Evolutionary conservation across 805 yeast genomes (phyloP), one percentile per base, ranked within the genome.

Genomic region (Nematodospora valgi): DNA sequence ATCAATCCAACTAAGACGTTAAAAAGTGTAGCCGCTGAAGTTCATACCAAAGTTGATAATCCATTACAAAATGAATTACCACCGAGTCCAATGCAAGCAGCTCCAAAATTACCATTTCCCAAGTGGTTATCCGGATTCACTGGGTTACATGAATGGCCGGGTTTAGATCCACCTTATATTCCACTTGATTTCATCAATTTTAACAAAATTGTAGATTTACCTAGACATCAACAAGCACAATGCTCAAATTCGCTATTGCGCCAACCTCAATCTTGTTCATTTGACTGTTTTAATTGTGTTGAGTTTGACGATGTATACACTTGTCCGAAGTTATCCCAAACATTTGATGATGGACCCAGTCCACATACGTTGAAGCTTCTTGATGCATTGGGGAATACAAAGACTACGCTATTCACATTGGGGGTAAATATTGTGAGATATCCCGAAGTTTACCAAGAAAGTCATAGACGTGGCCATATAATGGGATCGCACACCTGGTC

Each of bases 261-360:
- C 22, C 20, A 23, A 19, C 20, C 30, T 5, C 30, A 42, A 12
- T 44, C 47, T 7, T 89, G 97, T 51, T 82, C 95, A 0, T 89
- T 86, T 61, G 96, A 88, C 56, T 89, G 97, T 55, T 74, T 70
- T 55, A 76, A 80, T 43, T 89, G 96, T 61, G 76, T 80, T 18
- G 76, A 79, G 16, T 72, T 63, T 23, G 93, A 84, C 57, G 98
- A 89, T 52, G 78, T 84, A 4, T 72, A 65, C 47, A 76, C 91
- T 0, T 89, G 97, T 56, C 75, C 80, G 2, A 63, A 67, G 30
- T 64, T 91, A 24, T 77, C 89, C 0, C 98, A 91, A 60, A 82
- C 95, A 0, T 91, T 91, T 59, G 98, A 91, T 56, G 98, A 91
- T 56, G 98, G 98, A 0, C 98, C 98, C 1, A 73, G 89, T 0